Base-by-base conservation (phyloP, 352 stramenopile genomes). In the Phytopythium vexans region DNA sequence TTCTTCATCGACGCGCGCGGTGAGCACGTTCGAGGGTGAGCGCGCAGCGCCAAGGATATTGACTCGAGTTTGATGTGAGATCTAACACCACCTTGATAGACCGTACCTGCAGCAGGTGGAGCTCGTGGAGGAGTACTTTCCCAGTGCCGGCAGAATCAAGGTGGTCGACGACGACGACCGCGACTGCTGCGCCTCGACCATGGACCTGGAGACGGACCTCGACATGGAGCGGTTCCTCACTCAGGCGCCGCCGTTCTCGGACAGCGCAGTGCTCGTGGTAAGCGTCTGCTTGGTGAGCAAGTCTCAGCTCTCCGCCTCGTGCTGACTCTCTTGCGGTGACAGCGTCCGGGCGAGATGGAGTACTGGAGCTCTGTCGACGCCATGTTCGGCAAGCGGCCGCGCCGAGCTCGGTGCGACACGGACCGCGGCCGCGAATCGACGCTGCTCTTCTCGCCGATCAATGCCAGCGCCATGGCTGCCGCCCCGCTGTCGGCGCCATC, bases 111-210 rank as follows among this genome's bases (percentile, higher is more conserved):
- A 79, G 16, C 54, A 63, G 31, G 34, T 90, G 14, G 67, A 77
- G 43, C 67, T 88, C 16, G 21, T 82, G 5, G 73, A 90, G 4
- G 66, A 87, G 60, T 88, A 90, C 39, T 90, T 90, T 56, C 38
- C 57, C 11, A 36, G 45, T 1, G 57, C 8, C 7, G 52, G 32
- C 10, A 27, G 21, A 27, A 27, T 27, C 21, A 27, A 27, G 21
- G 12, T 43, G 6, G 34, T 31, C 21, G 48, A 54, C 48, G 37
- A 11, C 1, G 36, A 54, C 37, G 37, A 21, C 2, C 33, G 40
- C 37, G 48, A 54, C 36, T 54, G 48, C 16, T 54, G 48, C 31
- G 48, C 48, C 14, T 54, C 48, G n/a, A 54, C 48, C 36, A 54
- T 54, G 48, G 48, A 54, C 14, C 21, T 54, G 36, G 48, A 54